Percentiles rank a stretch among this genome's conserved stretches.
Evolutionary conservation across 805 yeast species (phyloP).

Genomic region (Starmerella vitae): DNA sequence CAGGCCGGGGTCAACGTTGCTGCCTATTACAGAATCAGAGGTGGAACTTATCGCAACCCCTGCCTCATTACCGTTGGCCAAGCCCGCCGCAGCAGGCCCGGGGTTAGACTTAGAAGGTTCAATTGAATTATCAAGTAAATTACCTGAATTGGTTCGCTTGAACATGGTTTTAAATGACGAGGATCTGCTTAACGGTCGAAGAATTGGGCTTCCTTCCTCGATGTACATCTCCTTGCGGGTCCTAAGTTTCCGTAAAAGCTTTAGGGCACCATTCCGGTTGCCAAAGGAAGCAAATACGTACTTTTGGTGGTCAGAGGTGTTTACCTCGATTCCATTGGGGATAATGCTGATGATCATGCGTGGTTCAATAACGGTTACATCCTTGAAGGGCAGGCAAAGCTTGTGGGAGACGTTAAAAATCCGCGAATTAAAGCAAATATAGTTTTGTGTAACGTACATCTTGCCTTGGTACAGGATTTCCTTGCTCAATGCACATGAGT

Average conservation of each 20-base stretch:
- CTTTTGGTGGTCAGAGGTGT: conserved; percentile 33
- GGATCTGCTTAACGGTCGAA: no score
- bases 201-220: no score
- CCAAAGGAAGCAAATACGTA: conserved; percentile 80
- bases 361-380: conserved; percentile 62
- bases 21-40: no score
- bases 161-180: no score
- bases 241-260: conserved; percentile 37
- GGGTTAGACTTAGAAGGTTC: no score
- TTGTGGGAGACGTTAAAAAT: conserved; percentile 85
- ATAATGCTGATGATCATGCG: conserved; percentile 77
- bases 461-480: conserved; percentile 84
- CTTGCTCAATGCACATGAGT: conserved; percentile 75
- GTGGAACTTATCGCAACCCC: no score
- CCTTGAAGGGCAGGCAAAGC: conserved; percentile 55
- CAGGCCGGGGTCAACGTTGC: no score
- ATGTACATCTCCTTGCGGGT: no score
- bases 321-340: conserved; percentile 73
- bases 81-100: no score
- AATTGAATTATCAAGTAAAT: no score
- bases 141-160: no score
- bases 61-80: no score
- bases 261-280: conserved; percentile 64
- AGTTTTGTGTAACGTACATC: conserved; percentile 61
- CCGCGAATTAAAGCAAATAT: conserved; percentile 75